phyloP scores from a whole-genome alignment of 2,329 filamentous ascomycete genomes.

The Davidsoniella neocaledoniae region DNA sequence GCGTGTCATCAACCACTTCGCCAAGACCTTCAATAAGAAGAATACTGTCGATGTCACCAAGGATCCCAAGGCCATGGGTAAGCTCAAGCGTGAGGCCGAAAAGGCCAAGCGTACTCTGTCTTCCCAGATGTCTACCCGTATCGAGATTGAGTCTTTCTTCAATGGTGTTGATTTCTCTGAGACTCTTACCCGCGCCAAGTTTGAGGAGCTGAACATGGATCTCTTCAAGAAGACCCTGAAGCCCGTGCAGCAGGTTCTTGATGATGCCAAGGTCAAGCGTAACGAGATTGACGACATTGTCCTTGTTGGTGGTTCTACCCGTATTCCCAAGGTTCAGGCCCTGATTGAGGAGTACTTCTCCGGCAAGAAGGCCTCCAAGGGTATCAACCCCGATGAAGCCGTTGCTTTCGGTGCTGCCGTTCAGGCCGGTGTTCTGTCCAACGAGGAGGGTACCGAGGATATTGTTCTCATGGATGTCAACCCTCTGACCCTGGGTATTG shows the following conservation, averaged over 20 bases:
- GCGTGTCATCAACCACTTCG: constrained; percentile 88
- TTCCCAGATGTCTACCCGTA: constrained; percentile 80
- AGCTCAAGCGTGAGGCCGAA: constrained; percentile 97
- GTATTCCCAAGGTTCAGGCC: constrained; percentile 93
- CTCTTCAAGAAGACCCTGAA: constrained; percentile 99
- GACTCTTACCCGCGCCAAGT: constrained; percentile 96
- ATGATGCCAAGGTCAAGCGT: constrained; percentile 97
- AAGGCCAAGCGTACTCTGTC: constrained; percentile 98
- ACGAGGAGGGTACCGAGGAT: constrained; percentile 63
- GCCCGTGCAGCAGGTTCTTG: constrained; percentile 95
- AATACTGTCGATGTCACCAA: constrained; percentile 81
- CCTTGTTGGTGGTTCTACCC: constrained; percentile 92
- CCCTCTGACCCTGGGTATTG: constrained; percentile 88
- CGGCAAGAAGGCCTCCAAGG: constrained; percentile 96
- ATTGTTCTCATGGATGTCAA: constrained; percentile 95
- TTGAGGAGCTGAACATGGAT: constrained; percentile 97
- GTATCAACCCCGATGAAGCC: constrained; percentile 98
- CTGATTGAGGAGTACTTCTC: constrained; percentile 92
- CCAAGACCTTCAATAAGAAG: constrained; percentile 98
- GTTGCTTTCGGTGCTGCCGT: constrained; percentile 95
- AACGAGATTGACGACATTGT: constrained; percentile 89
- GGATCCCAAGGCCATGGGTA: constrained; percentile 95
- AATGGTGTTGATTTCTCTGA: constrained; percentile 96
- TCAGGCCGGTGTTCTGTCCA: constrained; percentile 87
- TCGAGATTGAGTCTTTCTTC: constrained; percentile 95